Conservation (phyloP, 2,329 filamentous ascomycete species). For the Pseudogymnoascus sp. region DNA sequence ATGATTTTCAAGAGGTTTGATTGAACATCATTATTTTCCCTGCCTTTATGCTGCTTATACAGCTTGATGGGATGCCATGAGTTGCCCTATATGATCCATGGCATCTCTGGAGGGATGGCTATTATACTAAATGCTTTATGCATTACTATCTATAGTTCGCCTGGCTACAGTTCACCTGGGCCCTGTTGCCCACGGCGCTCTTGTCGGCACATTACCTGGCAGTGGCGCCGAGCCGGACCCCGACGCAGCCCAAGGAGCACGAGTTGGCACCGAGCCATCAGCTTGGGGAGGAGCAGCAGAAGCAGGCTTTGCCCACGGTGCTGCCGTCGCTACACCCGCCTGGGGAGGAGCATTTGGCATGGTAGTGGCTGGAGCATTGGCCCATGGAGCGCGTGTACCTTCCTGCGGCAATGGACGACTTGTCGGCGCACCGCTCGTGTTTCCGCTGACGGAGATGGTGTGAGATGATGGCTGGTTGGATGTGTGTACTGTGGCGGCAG, state of each 20-base stretch:
- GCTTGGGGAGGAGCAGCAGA: background rate
- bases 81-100: background rate
- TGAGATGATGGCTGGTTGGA: slow-evolving; percentile 41
- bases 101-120: background rate
- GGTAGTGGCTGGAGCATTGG: background rate
- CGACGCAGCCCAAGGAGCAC: slow-evolving; percentile 12
- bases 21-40: background rate
- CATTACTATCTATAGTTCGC: background rate
- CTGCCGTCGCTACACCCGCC: slow-evolving; percentile 22
- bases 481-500: slow-evolving; percentile 49
- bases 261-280: background rate
- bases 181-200: slow-evolving; percentile 31
- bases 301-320: slow-evolving; percentile 26
- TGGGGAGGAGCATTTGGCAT: background rate
- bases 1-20: background rate
- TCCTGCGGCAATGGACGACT: slow-evolving; percentile 19
- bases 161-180: background rate
- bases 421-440: slow-evolving; percentile 14
- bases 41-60: background rate
- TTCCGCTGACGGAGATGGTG: slow-evolving; percentile 5
- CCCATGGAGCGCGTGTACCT: slow-evolving; percentile 25
- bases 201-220: slow-evolving; percentile 25
- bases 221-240: slow-evolving; percentile 15
- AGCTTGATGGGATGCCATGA: background rate
- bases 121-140: background rate